phyloP scores from a whole-genome alignment of 1,139 yeast species.

The Pneumocystis canis region DNA sequence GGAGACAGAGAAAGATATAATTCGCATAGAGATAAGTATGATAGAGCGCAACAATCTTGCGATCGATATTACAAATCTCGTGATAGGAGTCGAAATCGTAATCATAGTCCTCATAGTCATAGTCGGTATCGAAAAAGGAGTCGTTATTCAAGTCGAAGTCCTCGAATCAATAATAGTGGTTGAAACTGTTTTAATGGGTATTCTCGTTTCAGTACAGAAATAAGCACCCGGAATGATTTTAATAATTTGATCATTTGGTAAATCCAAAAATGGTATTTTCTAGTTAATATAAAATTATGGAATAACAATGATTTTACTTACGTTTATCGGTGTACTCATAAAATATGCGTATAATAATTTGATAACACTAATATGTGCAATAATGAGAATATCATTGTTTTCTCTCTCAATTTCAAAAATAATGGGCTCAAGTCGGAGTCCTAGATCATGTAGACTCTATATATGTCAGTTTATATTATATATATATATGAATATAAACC shows the following conservation, averaged over 20 bases:
- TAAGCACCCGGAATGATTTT: conserved; percentile 84
- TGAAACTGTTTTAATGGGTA: background rate
- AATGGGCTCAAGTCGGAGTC: conserved; percentile 84
- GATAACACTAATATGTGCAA: conserved; percentile 85
- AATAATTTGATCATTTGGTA: conserved; percentile 68
- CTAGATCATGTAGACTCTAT: conserved; percentile 75
- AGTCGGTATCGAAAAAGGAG: background rate
- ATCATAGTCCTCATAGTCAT: background rate
- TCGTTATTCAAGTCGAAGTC: background rate
- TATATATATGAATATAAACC: conserved; percentile 7
- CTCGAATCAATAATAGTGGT: background rate
- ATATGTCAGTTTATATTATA: background rate
- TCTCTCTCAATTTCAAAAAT: conserved; percentile 81
- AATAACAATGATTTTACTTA: conserved; percentile 28
- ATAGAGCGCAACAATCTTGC: background rate
- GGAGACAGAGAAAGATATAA: background rate
- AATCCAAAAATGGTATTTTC: conserved; percentile 43
- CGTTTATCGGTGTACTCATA: conserved; percentile 80
- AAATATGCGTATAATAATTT: conserved; percentile 83
- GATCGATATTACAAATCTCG: background rate
- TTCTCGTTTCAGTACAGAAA: conserved; percentile 17
- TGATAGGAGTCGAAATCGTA: background rate
- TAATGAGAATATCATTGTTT: conserved; percentile 72
- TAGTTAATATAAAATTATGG: background rate
- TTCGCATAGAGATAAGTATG: background rate